Percentiles rank a stretch among this genome's conserved stretches.
These are phyloP conservation scores for Colletotrichum chrysophilum DNA, from an alignment of 2,329 filamentous ascomycete genomes.

Conservation along the genomic window DNA sequence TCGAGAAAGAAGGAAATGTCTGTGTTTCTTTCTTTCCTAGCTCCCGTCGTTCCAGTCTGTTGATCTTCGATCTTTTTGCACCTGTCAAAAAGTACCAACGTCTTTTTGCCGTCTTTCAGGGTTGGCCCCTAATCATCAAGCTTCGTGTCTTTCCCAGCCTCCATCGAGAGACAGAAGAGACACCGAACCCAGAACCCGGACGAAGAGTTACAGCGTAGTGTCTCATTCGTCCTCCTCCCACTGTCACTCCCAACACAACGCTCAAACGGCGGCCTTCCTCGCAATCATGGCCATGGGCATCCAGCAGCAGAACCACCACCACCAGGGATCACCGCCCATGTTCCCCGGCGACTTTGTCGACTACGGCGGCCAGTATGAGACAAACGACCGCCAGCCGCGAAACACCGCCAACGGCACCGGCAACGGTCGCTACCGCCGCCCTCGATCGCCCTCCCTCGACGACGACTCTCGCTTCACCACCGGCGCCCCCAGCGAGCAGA, in stretches of 20 bases:
- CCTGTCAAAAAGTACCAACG: not conserved
- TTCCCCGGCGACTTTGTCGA: slow-evolving; percentile 18
- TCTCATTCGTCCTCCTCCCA: not conserved
- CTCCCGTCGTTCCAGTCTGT: not conserved
- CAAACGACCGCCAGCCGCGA: slow-evolving; percentile 12
- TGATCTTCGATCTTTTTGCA: not conserved
- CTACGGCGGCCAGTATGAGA: slow-evolving; percentile 10
- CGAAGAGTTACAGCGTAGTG: not conserved
- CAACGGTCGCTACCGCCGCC: slow-evolving; percentile 16
- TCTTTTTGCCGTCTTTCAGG: not conserved
- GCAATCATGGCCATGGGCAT: slow-evolving; percentile 19
- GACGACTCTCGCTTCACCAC: slow-evolving; percentile 19
- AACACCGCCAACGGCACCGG: not conserved
- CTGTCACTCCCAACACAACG: not conserved
- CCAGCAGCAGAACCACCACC: slow-evolving; percentile 13
- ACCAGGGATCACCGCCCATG: slow-evolving; percentile 10
- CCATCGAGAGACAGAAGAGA: not conserved
- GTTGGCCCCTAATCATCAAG: not conserved
- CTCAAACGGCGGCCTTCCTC: not conserved
- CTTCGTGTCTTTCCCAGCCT: not conserved
- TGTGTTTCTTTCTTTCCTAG: not conserved
- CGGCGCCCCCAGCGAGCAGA: not conserved
- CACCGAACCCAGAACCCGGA: not conserved
- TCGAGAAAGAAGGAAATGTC: not conserved
- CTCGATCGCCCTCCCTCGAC: slow-evolving; percentile 18